Conservation (phyloP, 2,329 filamentous ascomycete species). For the Aspergillus proliferans region DNA sequence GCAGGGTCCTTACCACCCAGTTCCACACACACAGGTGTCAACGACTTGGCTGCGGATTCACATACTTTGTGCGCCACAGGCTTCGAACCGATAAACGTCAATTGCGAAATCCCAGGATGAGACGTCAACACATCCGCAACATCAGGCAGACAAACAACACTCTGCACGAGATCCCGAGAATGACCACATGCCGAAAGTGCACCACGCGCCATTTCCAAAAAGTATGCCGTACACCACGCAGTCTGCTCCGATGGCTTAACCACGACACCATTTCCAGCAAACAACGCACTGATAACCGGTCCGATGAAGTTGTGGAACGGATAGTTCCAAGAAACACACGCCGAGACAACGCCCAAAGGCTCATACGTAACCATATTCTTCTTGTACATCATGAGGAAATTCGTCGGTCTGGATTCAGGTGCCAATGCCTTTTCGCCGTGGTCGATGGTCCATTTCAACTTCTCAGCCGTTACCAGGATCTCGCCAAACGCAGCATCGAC, state of each 20-base stretch:
- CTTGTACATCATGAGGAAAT: constrained; percentile 93
- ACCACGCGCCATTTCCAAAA: constrained; percentile 67
- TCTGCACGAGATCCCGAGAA: constrained; percentile 74
- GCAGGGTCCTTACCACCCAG: constrained; percentile 93
- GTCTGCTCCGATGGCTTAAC: constrained; percentile 95
- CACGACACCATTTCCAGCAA: constrained; percentile 83
- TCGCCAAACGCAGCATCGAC: constrained; percentile 91
- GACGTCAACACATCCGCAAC: constrained; percentile 76
- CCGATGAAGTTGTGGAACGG: constrained; percentile 92
- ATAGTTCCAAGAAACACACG: constrained; percentile 95
- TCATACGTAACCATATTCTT: constrained; percentile 85
- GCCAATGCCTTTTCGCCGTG: constrained; percentile 78
- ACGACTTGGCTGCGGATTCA: constrained; percentile 70
- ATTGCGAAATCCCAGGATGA: constrained; percentile 74
- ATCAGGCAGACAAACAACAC: constrained; percentile 79
- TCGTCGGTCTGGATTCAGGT: constrained; percentile 71
- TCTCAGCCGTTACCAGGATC: constrained; percentile 88
- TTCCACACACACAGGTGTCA: constrained; percentile 87
- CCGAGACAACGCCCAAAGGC: constrained; percentile 84
- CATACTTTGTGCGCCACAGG: constrained; percentile 84
- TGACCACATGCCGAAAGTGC: constrained; percentile 79
- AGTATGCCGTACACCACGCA: constrained; percentile 84
- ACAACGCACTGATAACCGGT: constrained; percentile 83
- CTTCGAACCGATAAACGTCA: constrained; percentile 93
- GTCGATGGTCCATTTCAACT: constrained; percentile 85